Percentiles rank a stretch among this genome's conserved stretches.
phyloP scores from a whole-genome alignment of 495 filamentous ascomycete species.

The Cercophora scortea region DNA sequence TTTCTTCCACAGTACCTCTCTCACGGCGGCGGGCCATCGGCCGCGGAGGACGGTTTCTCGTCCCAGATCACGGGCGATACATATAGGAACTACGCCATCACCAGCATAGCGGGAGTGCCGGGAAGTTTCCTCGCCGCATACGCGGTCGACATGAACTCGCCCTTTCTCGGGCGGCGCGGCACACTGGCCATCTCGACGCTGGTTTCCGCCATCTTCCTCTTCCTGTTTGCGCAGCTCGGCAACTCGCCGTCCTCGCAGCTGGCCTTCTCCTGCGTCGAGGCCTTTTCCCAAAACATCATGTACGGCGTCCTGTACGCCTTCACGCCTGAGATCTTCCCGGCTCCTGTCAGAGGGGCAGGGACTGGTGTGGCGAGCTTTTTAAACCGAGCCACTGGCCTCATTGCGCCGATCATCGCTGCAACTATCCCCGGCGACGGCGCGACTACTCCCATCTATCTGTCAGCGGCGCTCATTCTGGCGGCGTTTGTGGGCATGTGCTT shows the following conservation, averaged over 20 bases:
- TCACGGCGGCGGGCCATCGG: conserved; percentile 44
- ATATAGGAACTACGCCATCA: conserved; percentile 73
- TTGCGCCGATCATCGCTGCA: conserved; percentile 72
- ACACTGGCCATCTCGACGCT: conserved; percentile 60
- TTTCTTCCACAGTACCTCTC: conserved; percentile 77
- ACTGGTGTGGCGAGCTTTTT: conserved; percentile 68
- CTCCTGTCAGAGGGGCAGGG: conserved; percentile 69
- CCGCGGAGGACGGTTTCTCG: conserved; percentile 1
- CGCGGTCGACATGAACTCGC: conserved; percentile 57
- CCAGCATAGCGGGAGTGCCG: conserved; percentile 61
- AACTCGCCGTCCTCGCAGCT: conserved; percentile 51
- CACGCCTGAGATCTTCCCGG: conserved; percentile 77
- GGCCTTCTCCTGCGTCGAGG: conserved; percentile 69
- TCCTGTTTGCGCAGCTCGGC: conserved; percentile 46
- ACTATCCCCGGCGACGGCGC: conserved; percentile 58
- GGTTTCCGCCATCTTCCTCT: conserved; percentile 67
- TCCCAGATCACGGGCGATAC: conserved; percentile 23
- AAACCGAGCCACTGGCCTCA: conserved; percentile 64
- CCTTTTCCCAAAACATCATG: conserved; percentile 71
- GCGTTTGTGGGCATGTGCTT: conserved; percentile 54
- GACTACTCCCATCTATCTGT: conserved; percentile 65
- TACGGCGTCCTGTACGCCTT: conserved; percentile 85
- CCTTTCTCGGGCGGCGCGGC: conserved; percentile 63
- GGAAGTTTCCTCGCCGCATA: conserved; percentile 65
- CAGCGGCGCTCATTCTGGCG: conserved; percentile 59